phyloP scores from a whole-genome alignment of 192 early-diverging fungal genomes.

The Podila clonocystis region DNA sequence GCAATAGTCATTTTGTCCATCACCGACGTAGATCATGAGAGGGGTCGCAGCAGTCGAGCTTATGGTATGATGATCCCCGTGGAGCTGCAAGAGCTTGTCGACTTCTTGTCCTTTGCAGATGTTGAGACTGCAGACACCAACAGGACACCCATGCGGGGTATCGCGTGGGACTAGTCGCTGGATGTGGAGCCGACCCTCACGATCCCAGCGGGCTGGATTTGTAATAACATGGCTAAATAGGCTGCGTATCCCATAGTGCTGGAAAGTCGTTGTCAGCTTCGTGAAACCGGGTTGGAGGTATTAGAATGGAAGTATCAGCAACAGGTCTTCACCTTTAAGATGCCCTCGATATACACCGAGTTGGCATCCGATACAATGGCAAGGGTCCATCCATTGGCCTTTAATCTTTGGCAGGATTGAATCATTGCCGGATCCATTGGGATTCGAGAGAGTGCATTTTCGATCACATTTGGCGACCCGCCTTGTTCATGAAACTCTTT shows the following conservation, averaged over 20 bases:
- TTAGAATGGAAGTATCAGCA: background rate
- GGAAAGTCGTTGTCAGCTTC: background rate
- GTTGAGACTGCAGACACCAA: slow-evolving; percentile 62
- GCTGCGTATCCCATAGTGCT: slow-evolving; percentile 37
- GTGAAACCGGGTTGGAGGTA: background rate
- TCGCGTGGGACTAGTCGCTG: slow-evolving; percentile 36
- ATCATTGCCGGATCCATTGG: slow-evolving; percentile 44
- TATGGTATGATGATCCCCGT: background rate
- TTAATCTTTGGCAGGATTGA: slow-evolving; percentile 20
- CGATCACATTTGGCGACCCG: slow-evolving; percentile 10
- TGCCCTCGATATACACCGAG: slow-evolving; percentile 40
- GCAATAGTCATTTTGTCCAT: slow-evolving; percentile 50
- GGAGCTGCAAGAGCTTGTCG: slow-evolving; percentile 15
- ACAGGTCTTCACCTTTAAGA: slow-evolving; percentile 19
- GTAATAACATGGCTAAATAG: slow-evolving; percentile 36
- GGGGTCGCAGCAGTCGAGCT: background rate
- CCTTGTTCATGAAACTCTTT: slow-evolving; percentile 36
- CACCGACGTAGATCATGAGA: slow-evolving; percentile 43
- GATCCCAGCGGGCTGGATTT: slow-evolving; percentile 38
- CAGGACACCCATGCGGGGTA: slow-evolving; percentile 58
- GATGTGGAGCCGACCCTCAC: slow-evolving; percentile 30
- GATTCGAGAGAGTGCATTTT: slow-evolving; percentile 18
- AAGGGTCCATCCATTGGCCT: slow-evolving; percentile 21
- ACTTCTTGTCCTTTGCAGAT: slow-evolving; percentile 70
- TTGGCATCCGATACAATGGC: slow-evolving; percentile 46